Conservation (phyloP, 768 basidiomycete genomes). For the Hortiboletus flavorubellus region DNA sequence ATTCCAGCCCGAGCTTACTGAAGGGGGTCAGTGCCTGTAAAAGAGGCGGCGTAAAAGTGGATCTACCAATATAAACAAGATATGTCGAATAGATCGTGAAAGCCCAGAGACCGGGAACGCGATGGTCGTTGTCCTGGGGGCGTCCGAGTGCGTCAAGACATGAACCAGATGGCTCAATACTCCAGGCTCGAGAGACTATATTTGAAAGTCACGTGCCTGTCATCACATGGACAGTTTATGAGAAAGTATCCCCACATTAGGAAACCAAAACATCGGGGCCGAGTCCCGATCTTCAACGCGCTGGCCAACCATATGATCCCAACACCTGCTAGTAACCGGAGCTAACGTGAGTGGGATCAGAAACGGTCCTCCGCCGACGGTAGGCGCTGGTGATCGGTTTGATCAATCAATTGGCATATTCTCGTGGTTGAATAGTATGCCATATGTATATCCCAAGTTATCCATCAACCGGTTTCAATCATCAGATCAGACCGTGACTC, state of each 20-base stretch:
- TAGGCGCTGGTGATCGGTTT: background rate
- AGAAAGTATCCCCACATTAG: conserved; percentile 4
- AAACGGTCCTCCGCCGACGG: background rate
- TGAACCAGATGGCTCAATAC: conserved; percentile 21
- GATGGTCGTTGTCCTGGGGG: conserved; percentile 5
- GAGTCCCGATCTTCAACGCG: too few relatives aligned
- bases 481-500: background rate
- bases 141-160: conserved; percentile 20
- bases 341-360: background rate
- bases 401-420: background rate
- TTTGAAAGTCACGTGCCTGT: conserved; percentile 21
- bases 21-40: background rate
- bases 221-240: conserved; percentile 1
- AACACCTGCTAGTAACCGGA: background rate
- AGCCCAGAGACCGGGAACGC: conserved; percentile 6
- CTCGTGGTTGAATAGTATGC: background rate
- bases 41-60: conserved; percentile 3
- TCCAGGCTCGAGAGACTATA: conserved; percentile 10
- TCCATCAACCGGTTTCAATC: too few relatives aligned
- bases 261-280: too few relatives aligned
- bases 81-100: conserved; percentile 10
- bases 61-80: conserved; percentile 25
- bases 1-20: conserved; percentile 17
- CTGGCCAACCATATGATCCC: background rate
- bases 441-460: background rate